Base-by-base conservation (phyloP, 345 rosid genomes). In the Raphanus raphanistrum region DNA sequence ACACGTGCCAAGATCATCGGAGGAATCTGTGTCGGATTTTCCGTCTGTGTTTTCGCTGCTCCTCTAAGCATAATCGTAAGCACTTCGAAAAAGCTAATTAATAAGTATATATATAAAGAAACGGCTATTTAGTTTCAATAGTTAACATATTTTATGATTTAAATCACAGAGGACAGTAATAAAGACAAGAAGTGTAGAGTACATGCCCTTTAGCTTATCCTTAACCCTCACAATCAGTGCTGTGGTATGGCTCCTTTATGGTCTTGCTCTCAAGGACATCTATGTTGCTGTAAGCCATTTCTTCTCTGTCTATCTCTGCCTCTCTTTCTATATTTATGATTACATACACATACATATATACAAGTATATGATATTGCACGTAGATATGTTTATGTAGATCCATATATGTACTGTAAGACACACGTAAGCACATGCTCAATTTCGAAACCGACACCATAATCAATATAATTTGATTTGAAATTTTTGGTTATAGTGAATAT, bases 151-250 rank as follows among this genome's bases (percentile, higher is more conserved):
- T 15, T 31, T 48, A 15, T 48, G 1, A 8, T n/a, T 13, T 21
- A 13, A 50, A 73, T 27, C 21, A 31, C 77, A 85, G 87, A 81
- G 86, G 69, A 66, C 79, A 63, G 86, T 85, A 54, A 80, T 85
- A 63, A 75, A 82, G 66, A 85, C 87, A 15, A 87, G 81, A 71
- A 88, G 90, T 36, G 92, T 88, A 77, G 92, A 88, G 82, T 88
- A 83, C 88, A 88, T 87, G 92, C 90, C 92, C 1, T 80, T 85
- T 72, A 77, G 79, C 71, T 72, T 88, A 74, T 88, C 92, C 8
- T 71, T 87, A 55, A 58, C 84, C 66, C 87, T 88, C 38, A 83
- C 87, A 50, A 16, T 87, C 31, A 88, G 85, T 80, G 92, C 92
- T 13, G 75, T 87, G 25, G 63, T 73, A 7, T 88, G 92, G 92